phyloP scores from a whole-genome alignment of 2,329 filamentous ascomycete species.

The Alternaria sp. region DNA sequence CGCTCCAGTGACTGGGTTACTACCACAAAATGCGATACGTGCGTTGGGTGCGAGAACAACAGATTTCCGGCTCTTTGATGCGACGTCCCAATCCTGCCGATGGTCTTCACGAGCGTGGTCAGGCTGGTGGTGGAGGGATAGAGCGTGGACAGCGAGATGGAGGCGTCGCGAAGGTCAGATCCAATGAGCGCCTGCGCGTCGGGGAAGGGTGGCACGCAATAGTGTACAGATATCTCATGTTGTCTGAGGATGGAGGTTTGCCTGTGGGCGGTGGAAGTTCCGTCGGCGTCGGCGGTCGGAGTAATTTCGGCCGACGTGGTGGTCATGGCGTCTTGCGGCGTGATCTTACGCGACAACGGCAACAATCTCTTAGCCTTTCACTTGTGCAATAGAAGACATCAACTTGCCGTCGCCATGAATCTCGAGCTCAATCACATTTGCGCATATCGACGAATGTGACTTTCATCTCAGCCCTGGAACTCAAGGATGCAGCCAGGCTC shows the following conservation, averaged over 20 bases:
- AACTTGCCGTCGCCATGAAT: not conserved
- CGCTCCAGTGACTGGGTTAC: too few relatives aligned
- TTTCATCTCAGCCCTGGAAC: not conserved
- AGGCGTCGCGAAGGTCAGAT: too few relatives aligned
- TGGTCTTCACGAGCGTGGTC: too few relatives aligned
- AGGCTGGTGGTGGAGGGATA: too few relatives aligned
- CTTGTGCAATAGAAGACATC: not conserved
- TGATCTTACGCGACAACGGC: not conserved
- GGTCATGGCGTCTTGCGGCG: slow-evolving; percentile 6
- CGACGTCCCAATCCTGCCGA: too few relatives aligned
- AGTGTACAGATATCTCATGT: slow-evolving; percentile 25
- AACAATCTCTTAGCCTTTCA: not conserved
- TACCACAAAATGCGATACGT: too few relatives aligned
- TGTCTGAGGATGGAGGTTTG: slow-evolving; percentile 13
- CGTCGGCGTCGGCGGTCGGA: slow-evolving; percentile 1
- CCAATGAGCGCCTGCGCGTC: slow-evolving; percentile 24
- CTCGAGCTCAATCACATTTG: not conserved
- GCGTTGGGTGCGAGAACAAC: slow-evolving; percentile 24
- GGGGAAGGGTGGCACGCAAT: slow-evolving; percentile 30
- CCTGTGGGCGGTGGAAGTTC: not conserved
- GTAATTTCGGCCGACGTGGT: not conserved
- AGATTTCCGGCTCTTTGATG: slow-evolving; percentile 22
- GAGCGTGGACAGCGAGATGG: too few relatives aligned
- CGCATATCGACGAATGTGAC: not conserved
- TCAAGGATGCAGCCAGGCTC: not conserved